Base-by-base conservation (phyloP, 331 rosid genomes). In the Spiraea crenata region DNA sequence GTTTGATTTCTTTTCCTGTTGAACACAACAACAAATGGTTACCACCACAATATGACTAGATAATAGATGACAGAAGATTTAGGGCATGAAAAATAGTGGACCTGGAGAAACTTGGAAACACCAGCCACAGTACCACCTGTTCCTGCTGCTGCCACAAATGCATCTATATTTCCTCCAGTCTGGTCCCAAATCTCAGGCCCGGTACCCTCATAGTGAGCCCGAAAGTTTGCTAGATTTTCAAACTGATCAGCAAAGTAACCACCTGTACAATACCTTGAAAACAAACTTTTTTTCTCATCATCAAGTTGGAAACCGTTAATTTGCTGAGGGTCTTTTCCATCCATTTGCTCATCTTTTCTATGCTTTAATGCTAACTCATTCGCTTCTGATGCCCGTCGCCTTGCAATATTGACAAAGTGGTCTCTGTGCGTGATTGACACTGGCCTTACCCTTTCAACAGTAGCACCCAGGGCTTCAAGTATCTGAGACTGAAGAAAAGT, bases 171-270 rank as follows among this genome's bases (percentile, higher is more conserved):
- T 48, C 93, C 93, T 42, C 80, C 74, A 0, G 92, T 85, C 79
- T 95, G 97, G 57, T 91, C 86, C 99, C 96, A 95, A 67, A 91
- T 91, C 86, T 95, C 96, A 69, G 97, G 97, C 51, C 99, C 99
- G 3, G 97, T 95, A 74, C 91, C 90, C 77, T 89, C 88, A 46
- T 85, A 85, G 82, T 89, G 97, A 3, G 99, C 96, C 76, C 86
- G 83, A 42, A 84, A 87, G 88, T 95, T 95, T 11, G 97, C 96
- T 49, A 91, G 67, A 78, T 95, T 95, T 67, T 95, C 96, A 69
- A 91, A 95, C 79, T 95, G 97, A 71, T 95, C 95, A 15, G 99
- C 97, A 78, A 95, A 95, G 80, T 76, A 91, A n/a, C 97, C 99
- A 5, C 96, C 96, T 73, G 76, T 83, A 69, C 85, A 87, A 73